Percentiles rank a stretch among this genome's conserved stretches.
These are phyloP conservation scores for Papiliotrema terrestris DNA, from an alignment of 1,284 basidiomycete species.

Conservation along the genomic window DNA sequence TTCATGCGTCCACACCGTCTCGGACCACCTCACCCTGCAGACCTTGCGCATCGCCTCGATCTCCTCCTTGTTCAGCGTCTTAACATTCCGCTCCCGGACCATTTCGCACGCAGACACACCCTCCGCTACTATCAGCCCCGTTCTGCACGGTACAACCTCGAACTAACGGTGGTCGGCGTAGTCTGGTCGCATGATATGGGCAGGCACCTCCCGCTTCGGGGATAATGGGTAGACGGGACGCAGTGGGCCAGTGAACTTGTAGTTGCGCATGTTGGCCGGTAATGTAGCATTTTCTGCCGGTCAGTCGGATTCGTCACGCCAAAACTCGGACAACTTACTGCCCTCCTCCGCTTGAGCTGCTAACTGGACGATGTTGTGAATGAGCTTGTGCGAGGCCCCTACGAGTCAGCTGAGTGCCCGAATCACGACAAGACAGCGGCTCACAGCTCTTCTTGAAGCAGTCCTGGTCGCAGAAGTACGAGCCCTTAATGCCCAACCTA, in stretches of 20 bases:
- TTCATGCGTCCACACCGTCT: no score
- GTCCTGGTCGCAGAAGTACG: constrained; percentile 51
- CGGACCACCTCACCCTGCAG: constrained; percentile 40
- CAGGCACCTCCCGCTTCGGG: constrained; percentile 39
- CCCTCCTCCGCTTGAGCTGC: constrained; percentile 35
- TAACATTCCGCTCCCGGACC: constrained; percentile 34
- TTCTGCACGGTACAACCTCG: background rate
- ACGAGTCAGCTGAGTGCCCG: background rate
- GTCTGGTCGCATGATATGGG: constrained; percentile 46
- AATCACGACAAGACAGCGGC: constrained; percentile 9
- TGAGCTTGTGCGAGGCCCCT: constrained; percentile 42
- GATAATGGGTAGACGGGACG: constrained; percentile 49
- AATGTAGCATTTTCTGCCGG: constrained; percentile 36
- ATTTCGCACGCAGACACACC: constrained; percentile 42
- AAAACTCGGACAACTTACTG: constrained; percentile 20
- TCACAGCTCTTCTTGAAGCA: constrained; percentile 51
- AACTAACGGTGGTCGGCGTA: constrained; percentile 50
- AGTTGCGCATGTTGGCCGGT: constrained; percentile 42
- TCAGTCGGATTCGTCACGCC: constrained; percentile 5
- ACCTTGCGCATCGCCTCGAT: constrained; percentile 49
- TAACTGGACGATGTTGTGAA: constrained; percentile 46
- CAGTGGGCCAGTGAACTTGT: constrained; percentile 46
- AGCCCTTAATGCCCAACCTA: constrained; percentile 48
- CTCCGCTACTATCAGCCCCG: constrained; percentile 27
- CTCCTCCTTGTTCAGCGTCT: constrained; percentile 45